Percentiles rank a stretch among this genome's conserved stretches.
These are phyloP conservation scores for Globisporangium barbulae DNA, from an alignment of 352 stramenopile genomes.

Conservation along the genomic window DNA sequence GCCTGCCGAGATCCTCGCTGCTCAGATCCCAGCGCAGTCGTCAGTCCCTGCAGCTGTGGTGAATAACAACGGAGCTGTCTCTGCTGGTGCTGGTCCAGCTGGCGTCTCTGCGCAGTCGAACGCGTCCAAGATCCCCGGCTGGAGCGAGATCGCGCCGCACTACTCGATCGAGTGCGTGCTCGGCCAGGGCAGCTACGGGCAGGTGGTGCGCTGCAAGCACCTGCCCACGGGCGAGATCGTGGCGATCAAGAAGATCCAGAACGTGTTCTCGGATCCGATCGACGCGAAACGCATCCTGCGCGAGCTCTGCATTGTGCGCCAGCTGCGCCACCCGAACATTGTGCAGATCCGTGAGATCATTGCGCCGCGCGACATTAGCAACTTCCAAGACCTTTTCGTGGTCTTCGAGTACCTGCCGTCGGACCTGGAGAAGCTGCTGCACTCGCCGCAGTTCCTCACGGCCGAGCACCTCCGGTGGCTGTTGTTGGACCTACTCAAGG, in stretches of 20 bases:
- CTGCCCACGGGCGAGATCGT: conserved; percentile 85
- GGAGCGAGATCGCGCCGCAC: conserved; percentile 76
- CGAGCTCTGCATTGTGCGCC: conserved; percentile 79
- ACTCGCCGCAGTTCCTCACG: conserved; percentile 83
- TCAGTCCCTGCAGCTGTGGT: neutral
- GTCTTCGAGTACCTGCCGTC: conserved; percentile 86
- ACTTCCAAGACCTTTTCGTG: conserved; percentile 82
- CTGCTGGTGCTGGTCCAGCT: neutral
- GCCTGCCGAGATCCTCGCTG: conserved; percentile 7
- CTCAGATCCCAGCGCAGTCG: neutral
- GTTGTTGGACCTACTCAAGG: conserved; percentile 82
- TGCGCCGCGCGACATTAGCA: conserved; percentile 60
- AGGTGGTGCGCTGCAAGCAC: conserved; percentile 87
- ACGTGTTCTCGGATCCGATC: conserved; percentile 86
- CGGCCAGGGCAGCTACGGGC: conserved; percentile 81
- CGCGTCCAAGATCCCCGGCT: conserved; percentile 71
- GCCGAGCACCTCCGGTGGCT: conserved; percentile 83
- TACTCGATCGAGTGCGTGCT: conserved; percentile 87
- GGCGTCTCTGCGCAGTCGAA: conserved; percentile 39
- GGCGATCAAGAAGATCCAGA: conserved; percentile 89
- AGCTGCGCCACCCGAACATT: conserved; percentile 85
- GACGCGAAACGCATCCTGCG: conserved; percentile 85
- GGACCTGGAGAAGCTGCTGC: conserved; percentile 81
- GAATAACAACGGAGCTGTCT: neutral
- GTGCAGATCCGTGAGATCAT: conserved; percentile 88